Percentiles rank a stretch among this genome's conserved stretches.
Conservation (phyloP, 169 alveolate genomes). For the Cryptosporidium tyzzeri region DNA sequence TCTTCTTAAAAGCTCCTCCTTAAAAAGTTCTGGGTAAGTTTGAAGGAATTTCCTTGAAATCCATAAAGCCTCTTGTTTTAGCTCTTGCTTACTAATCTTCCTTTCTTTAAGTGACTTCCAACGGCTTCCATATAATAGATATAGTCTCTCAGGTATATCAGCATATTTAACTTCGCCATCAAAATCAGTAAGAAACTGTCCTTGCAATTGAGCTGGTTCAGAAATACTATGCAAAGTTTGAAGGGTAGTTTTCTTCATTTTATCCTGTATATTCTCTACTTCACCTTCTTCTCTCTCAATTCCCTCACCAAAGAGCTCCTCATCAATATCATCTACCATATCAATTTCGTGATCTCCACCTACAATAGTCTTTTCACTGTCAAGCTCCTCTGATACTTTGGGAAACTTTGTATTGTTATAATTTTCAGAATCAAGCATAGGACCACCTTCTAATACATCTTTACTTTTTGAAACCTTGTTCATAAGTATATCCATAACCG, state of each 20-base stretch:
- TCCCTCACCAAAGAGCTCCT: conserved; percentile 16
- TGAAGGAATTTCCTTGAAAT: conserved; percentile 43
- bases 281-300: conserved; percentile 35
- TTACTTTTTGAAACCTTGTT: conserved; percentile 34
- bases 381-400: background rate
- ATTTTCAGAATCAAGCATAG: background rate
- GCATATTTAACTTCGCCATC: conserved; percentile 46
- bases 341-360: conserved; percentile 16
- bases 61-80: conserved; percentile 47
- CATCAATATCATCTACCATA: conserved; percentile 5
- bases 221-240: conserved; percentile 34
- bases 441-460: background rate
- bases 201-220: conserved; percentile 42
- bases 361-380: background rate
- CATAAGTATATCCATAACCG: conserved; percentile 68
- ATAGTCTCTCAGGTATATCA: conserved; percentile 71
- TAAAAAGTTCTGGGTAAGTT: conserved; percentile 61
- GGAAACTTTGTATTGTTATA: background rate
- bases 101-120: conserved; percentile 46
- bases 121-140: conserved; percentile 32
- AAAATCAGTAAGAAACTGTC: conserved; percentile 60
- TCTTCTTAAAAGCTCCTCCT: conserved; percentile 55
- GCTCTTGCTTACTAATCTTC: conserved; percentile 36
- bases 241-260: conserved; percentile 38
- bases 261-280: conserved; percentile 24